Base-by-base conservation (phyloP, 2,329 filamentous ascomycete species). In the Colletotrichum musicola region DNA sequence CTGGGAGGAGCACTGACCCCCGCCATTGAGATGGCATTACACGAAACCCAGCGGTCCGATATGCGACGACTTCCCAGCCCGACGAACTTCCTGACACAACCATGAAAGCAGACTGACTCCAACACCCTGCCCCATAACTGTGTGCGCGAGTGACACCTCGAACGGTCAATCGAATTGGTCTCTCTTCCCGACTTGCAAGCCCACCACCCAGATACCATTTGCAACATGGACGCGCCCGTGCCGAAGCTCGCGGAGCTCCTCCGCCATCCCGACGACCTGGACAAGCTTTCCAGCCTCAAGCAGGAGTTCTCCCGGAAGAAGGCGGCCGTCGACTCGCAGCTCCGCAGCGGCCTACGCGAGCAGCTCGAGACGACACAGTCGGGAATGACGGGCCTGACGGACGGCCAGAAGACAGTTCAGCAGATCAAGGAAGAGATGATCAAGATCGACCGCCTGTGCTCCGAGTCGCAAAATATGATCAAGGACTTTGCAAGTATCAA, bases 381-480 rank as follows among this genome's bases (percentile, higher is more conserved):
- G 73, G 96, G 96, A 79, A 97, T 99, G 90, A 92, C 84, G 72
- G 93, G 93, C 71, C 91, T 99, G 72, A 90, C 89, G 51, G 94
- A 98, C 77, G 95, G 95, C 64, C 95, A 98, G 81, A 93, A 95
- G 79, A 93, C 93, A 70, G 93, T 99, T 42, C 92, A 93, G 77
- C 89, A 92, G 75, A 98, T 98, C 82, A 97, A 97, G 81, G 95
- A 98, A 73, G 96, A 99, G 83, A 96, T 99, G 89, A 94, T 97
- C 86, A 97, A 95, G 82, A 98, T 99, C 76, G 96, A 99, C 84
- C 94, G 93, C 82, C 89, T 99, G 72, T 99, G 96, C 83, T 94
- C 95, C 71, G 97, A 99, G 81, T 95, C 95, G 62, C 95, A 98
- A 84, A 94, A 93, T 78, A 98, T 98, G 90, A 97, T 99, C 76